Evolutionary conservation across 768 basidiomycete genomes (phyloP).

Genomic region (Boletus pseudo-olivaceus): DNA sequence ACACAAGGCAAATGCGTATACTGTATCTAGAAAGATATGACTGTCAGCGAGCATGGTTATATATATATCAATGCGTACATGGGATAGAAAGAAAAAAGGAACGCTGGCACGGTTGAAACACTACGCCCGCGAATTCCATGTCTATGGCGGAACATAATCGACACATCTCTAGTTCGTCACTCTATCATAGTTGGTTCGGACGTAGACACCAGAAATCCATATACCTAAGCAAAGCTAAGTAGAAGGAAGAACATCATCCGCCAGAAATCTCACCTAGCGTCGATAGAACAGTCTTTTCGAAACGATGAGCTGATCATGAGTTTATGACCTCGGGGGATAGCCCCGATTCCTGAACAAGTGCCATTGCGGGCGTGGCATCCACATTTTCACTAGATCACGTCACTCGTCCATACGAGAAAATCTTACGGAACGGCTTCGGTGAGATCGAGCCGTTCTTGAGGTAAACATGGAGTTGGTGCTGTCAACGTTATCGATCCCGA

Average conservation of each 20-base stretch:
- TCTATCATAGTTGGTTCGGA: too few species aligned
- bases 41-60: not conserved
- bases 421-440: not conserved
- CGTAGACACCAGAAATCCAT: not conserved
- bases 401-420: not conserved
- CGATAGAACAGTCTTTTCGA: not conserved
- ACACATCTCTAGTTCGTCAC: too few species aligned
- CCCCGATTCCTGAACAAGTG: not conserved
- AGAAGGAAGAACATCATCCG: too few species aligned
- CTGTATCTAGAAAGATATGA: not conserved
- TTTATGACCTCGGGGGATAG: not conserved
- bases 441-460: not conserved
- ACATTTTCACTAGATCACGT: not conserved
- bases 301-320: not conserved
- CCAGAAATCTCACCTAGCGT: not conserved
- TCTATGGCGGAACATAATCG: too few species aligned
- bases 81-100: not conserved
- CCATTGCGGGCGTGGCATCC: not conserved
- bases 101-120: not conserved
- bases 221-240: not conserved
- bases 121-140: not conserved
- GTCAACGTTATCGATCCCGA: not conserved
- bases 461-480: not conserved
- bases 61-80: not conserved
- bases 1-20: not conserved